Evolutionary conservation across 257 asterid species (phyloP).

Genomic region (Vinca minor): DNA sequence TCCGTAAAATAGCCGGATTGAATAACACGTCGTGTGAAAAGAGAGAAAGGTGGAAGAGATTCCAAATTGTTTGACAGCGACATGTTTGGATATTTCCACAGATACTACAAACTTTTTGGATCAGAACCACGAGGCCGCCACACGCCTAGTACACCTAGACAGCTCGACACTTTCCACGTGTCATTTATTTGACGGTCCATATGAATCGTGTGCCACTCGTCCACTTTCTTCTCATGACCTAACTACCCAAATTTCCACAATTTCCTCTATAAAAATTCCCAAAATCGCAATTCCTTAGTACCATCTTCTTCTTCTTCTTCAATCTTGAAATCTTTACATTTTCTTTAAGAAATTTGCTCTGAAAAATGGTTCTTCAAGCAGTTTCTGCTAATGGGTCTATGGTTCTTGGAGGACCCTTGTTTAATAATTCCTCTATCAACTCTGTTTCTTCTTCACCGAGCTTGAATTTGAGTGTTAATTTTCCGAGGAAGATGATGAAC

Average conservation of each 20-base stretch:
- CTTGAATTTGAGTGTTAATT: constrained; percentile 7
- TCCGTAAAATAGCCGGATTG: too few relatives aligned
- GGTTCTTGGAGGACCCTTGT: constrained; percentile 20
- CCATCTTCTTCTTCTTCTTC: neutral
- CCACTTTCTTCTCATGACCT: constrained; percentile 5
- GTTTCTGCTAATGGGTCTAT: constrained; percentile 37
- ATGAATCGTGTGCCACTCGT: constrained; percentile 7
- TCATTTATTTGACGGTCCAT: constrained; percentile 15
- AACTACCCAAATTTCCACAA: constrained; percentile 13
- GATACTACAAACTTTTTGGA: constrained; percentile 22
- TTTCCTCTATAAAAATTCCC: constrained; percentile 4
- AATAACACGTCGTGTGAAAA: constrained; percentile 37
- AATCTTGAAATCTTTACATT: neutral
- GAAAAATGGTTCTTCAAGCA: constrained; percentile 37
- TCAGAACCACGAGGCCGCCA: constrained; percentile 44
- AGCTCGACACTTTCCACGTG: constrained; percentile 22
- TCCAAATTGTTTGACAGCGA: constrained; percentile 16
- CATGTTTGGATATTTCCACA: constrained; percentile 20
- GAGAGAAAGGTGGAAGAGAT: neutral
- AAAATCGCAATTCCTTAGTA: neutral
- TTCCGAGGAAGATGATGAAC: constrained; percentile 25
- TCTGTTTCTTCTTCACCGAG: neutral
- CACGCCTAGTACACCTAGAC: constrained; percentile 39
- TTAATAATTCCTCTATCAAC: neutral
- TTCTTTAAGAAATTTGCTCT: neutral